Evolutionary conservation across 441 rosid species (phyloP).

Genomic region (Jatropha multifida): DNA sequence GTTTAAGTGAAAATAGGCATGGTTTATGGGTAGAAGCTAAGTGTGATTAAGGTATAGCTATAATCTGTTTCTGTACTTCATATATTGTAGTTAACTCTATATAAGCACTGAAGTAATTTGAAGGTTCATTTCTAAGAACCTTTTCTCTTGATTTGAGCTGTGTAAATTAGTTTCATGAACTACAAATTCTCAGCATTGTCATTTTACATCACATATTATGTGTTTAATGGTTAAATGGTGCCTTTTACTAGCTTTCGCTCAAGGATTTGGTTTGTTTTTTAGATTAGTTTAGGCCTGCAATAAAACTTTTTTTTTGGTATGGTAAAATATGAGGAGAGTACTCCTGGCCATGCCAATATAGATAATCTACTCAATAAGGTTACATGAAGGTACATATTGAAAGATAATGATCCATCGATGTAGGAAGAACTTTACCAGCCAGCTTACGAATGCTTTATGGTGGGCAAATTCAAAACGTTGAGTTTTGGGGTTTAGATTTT

Average conservation of each 20-base stretch:
- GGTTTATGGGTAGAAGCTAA: too few species aligned
- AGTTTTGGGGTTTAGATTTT: background rate
- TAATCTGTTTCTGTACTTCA: too few species aligned
- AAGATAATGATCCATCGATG: background rate
- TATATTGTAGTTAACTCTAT: too few species aligned
- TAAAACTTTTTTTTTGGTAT: background rate
- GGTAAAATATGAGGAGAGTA: background rate
- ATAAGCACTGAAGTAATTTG: too few species aligned
- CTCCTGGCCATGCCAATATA: too few species aligned
- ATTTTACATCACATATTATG: background rate
- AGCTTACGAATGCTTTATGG: background rate
- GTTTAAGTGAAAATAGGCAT: too few species aligned
- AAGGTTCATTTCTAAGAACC: too few species aligned
- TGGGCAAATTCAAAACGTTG: background rate
- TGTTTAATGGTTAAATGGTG: background rate
- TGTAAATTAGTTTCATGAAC: too few species aligned
- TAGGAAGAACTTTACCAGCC: background rate
- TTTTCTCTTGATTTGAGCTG: background rate
- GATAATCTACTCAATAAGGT: background rate
- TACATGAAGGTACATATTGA: background rate
- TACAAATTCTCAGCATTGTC: too few species aligned
- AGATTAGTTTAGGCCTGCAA: background rate
- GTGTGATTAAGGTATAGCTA: too few species aligned
- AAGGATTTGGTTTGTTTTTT: background rate
- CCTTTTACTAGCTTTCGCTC: background rate